These are phyloP conservation scores for Francoa sonchifolia DNA, from an alignment of 441 rosid genomes.

Conservation along the genomic window DNA sequence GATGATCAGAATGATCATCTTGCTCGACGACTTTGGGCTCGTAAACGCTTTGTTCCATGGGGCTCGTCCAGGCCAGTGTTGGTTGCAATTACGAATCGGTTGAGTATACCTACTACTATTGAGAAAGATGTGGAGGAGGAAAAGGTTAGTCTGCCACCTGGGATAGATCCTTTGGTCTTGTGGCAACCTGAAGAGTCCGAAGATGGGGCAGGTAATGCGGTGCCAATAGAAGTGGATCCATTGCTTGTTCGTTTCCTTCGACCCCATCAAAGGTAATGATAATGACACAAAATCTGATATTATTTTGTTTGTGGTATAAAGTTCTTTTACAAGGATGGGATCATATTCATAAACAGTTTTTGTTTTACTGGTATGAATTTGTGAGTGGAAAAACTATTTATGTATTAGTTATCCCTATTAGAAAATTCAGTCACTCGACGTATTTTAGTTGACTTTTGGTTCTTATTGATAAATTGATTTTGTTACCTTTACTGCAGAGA, in stretches of 20 bases:
- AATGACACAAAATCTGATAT: constrained; percentile 9
- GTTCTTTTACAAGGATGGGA: too few relatives aligned
- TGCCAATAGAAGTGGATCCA: constrained; percentile 59
- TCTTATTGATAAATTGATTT: not conserved
- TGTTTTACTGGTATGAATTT: not conserved
- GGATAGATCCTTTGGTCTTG: constrained; percentile 66
- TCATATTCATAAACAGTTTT: not conserved
- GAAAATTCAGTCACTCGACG: too few relatives aligned
- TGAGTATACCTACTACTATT: constrained; percentile 13
- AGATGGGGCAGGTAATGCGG: constrained; percentile 20
- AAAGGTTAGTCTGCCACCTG: constrained; percentile 61
- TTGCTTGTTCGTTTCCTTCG: constrained; percentile 87
- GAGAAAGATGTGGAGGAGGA: constrained; percentile 43
- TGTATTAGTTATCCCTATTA: too few relatives aligned
- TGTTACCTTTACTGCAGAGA: constrained; percentile 58
- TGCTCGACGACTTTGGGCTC: constrained; percentile 74
- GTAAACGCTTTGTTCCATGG: constrained; percentile 94
- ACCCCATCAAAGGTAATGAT: constrained; percentile 86
- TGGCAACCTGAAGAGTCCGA: constrained; percentile 70
- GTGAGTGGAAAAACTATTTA: too few relatives aligned
- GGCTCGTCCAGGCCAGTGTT: constrained; percentile 58
- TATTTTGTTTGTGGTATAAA: not conserved
- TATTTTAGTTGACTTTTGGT: too few relatives aligned
- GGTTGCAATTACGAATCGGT: constrained; percentile 29
- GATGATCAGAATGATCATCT: constrained; percentile 41